Evolutionary conservation across 495 filamentous ascomycete genomes (phyloP).

Genomic region (Clohesyomyces aquaticus): DNA sequence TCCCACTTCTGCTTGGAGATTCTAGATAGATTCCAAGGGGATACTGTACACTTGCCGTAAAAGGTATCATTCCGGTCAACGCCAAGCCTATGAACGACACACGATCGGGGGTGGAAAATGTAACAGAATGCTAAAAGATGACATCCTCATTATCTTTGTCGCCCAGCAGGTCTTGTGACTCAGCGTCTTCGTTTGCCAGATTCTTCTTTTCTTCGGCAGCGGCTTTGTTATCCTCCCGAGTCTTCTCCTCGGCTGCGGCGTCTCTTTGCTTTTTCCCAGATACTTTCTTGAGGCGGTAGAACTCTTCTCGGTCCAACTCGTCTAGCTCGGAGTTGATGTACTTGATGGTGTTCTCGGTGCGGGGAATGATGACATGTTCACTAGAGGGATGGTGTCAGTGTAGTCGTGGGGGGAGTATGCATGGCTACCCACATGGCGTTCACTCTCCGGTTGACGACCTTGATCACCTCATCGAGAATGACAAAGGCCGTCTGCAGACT

Average conservation of each 20-base stretch:
- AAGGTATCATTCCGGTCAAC: neutral
- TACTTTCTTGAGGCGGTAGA: constrained; percentile 97
- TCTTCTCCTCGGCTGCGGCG: constrained; percentile 66
- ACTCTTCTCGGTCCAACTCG: constrained; percentile 97
- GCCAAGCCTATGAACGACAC: neutral
- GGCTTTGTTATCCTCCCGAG: constrained; percentile 48
- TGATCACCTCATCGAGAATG: constrained; percentile 98
- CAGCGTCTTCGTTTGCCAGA: constrained; percentile 49
- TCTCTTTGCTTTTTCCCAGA: constrained; percentile 94
- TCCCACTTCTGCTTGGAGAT: neutral
- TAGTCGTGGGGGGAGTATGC: constrained; percentile 1
- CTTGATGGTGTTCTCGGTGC: constrained; percentile 98
- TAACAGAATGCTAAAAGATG: constrained; percentile 70
- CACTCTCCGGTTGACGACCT: constrained; percentile 97
- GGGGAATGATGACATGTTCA: constrained; percentile 96
- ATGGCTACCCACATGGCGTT: constrained; percentile 83
- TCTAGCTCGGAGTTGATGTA: constrained; percentile 99
- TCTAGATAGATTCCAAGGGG: neutral
- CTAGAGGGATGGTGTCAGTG: constrained; percentile 43
- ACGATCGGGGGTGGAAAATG: neutral
- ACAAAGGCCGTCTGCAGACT: constrained; percentile 98
- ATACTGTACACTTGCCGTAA: neutral
- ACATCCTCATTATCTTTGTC: constrained; percentile 91
- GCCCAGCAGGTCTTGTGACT: constrained; percentile 70
- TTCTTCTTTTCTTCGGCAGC: constrained; percentile 49